Percentiles rank a stretch among this genome's conserved stretches.
Conservation (phyloP, 2,329 filamentous ascomycete species). For the Elsinoe batatas region DNA sequence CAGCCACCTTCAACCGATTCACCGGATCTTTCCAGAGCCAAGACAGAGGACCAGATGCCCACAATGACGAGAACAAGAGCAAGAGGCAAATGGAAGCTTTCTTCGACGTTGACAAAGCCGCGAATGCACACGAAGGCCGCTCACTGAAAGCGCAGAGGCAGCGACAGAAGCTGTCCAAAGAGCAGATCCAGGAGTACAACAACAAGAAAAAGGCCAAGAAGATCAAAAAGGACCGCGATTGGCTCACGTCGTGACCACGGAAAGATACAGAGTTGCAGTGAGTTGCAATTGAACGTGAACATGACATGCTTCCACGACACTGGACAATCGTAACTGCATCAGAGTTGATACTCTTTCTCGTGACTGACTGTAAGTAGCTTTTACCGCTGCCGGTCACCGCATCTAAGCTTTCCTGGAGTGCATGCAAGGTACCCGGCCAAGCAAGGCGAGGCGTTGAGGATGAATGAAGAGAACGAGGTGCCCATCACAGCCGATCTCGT, state of each 20-base stretch:
- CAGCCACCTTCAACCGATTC: constrained; percentile 80
- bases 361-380: constrained; percentile 3
- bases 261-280: neutral
- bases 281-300: constrained; percentile 8
- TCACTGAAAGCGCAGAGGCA: constrained; percentile 87
- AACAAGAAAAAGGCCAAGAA: constrained; percentile 83
- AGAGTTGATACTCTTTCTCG: neutral
- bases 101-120: constrained; percentile 91
- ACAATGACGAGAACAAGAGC: constrained; percentile 81
- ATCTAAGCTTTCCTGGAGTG: neutral
- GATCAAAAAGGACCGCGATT: constrained; percentile 87
- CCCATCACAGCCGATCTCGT: neutral
- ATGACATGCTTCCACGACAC: neutral
- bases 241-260: constrained; percentile 64
- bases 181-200: constrained; percentile 83
- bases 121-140: constrained; percentile 79
- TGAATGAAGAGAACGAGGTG: neutral
- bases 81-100: constrained; percentile 83
- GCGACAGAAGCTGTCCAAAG: constrained; percentile 71
- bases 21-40: constrained; percentile 71
- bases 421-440: neutral
- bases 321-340: constrained; percentile 8
- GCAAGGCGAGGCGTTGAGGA: neutral
- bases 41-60: constrained; percentile 59
- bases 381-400: neutral